These are phyloP conservation scores for Blastomyces silverae DNA, from an alignment of 2,329 filamentous ascomycete species.

Conservation along the genomic window DNA sequence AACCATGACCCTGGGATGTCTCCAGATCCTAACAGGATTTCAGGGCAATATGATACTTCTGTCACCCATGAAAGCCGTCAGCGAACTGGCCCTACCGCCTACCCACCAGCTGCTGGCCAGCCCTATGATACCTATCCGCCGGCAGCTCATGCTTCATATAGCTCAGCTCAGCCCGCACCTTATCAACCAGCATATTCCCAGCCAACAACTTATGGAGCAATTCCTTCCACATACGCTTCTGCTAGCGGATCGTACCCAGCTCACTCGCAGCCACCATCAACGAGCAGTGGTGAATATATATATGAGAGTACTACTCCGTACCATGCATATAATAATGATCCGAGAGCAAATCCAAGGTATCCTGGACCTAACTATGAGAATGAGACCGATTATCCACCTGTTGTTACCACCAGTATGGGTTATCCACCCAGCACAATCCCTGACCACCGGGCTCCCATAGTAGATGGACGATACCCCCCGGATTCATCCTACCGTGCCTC, in stretches of 20 bases:
- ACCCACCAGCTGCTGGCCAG: constrained; percentile 31
- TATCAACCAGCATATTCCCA: constrained; percentile 4
- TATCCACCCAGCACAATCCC: constrained; percentile 38
- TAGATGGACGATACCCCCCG: constrained; percentile 39
- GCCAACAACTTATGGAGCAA: constrained; percentile 26
- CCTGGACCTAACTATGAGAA: constrained; percentile 39
- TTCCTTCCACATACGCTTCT: constrained; percentile 34
- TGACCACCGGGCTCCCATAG: constrained; percentile 39
- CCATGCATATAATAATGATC: constrained; percentile 21
- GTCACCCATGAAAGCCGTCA: constrained; percentile 36
- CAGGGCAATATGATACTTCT: constrained; percentile 34
- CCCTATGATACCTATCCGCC: constrained; percentile 30
- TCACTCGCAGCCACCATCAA: constrained; percentile 33
- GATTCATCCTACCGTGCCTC: constrained; percentile 31
- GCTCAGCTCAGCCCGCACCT: constrained; percentile 7
- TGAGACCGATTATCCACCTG: constrained; percentile 38
- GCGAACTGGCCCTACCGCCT: constrained; percentile 34
- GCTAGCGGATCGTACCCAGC: constrained; percentile 32
- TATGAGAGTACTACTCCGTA: constrained; percentile 35
- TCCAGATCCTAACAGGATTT: constrained; percentile 35
- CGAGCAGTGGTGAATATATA: constrained; percentile 33
- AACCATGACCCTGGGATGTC: constrained; percentile 35
- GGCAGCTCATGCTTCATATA: constrained; percentile 14
- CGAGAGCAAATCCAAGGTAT: constrained; percentile 38
- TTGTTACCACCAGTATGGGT: constrained; percentile 36